phyloP scores from a whole-genome alignment of 139 green algal genomes.

The Mychonastes homosphaera region DNA sequence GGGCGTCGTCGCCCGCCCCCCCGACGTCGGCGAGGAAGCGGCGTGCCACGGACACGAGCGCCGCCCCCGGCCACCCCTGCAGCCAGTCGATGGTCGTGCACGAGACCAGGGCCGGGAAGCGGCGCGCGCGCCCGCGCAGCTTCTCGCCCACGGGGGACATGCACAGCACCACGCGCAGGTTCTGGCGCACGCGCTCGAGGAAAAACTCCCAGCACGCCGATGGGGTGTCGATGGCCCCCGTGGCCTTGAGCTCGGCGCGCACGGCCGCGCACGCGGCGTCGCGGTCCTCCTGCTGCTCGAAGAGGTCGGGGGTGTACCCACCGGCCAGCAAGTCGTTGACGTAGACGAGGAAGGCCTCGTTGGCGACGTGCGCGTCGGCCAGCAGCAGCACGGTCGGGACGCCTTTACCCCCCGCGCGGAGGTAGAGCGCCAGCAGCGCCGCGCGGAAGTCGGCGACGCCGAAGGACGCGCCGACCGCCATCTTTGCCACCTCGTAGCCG shows the following conservation, averaged over 20 bases:
- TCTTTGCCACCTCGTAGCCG: conserved; percentile 73
- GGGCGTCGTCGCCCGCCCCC: conserved; percentile 42
- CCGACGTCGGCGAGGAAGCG: conserved; percentile 70
- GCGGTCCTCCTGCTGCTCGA: conserved; percentile 58
- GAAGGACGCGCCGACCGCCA: conserved; percentile 63
- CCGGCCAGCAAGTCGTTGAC: conserved; percentile 84
- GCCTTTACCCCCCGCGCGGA: conserved; percentile 41
- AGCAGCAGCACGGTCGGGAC: conserved; percentile 70
- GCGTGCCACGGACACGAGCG: conserved; percentile 66
- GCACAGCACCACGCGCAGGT: conserved; percentile 83
- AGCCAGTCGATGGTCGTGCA: conserved; percentile 68
- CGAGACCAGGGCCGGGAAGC: conserved; percentile 83
- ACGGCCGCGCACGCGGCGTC: conserved; percentile 71
- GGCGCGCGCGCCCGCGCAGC: conserved; percentile 71
- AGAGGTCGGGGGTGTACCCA: conserved; percentile 70
- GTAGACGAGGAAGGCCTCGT: conserved; percentile 82
- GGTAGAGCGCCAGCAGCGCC: conserved; percentile 72
- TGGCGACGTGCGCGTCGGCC: conserved; percentile 78
- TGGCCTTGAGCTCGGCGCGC: conserved; percentile 69
- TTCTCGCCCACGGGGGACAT: conserved; percentile 84
- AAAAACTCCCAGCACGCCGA: conserved; percentile 85
- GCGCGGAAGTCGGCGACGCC: conserved; percentile 74
- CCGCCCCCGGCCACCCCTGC: conserved; percentile 73
- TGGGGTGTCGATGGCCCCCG: conserved; percentile 63
- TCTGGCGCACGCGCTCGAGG: conserved; percentile 71